Conservation (phyloP, 2,329 filamentous ascomycete genomes). For the Penicillium paneum region DNA sequence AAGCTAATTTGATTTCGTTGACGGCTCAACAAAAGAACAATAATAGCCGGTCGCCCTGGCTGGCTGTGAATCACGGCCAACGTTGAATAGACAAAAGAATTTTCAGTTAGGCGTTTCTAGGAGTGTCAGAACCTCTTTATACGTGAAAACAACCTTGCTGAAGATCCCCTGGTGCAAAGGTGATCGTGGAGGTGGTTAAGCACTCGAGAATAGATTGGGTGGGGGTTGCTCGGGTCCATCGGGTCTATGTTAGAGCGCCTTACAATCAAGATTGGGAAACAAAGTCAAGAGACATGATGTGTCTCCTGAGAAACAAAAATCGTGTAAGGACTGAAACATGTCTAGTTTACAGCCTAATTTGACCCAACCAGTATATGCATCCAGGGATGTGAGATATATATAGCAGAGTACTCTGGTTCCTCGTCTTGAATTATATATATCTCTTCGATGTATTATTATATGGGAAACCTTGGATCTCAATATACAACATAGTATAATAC, state of each 20-base stretch:
- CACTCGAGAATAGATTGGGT: not conserved
- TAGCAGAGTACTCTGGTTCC: too few species aligned
- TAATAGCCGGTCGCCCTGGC: too few species aligned
- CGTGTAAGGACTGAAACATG: not conserved
- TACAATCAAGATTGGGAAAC: not conserved
- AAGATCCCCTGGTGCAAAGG: not conserved
- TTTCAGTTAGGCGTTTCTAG: too few species aligned
- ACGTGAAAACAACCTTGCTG: not conserved
- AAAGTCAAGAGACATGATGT: not conserved
- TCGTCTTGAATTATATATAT: too few species aligned
- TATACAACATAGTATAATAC: not conserved
- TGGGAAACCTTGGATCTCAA: not conserved
- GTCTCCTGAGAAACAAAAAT: not conserved
- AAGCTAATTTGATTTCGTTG: too few species aligned
- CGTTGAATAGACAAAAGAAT: too few species aligned
- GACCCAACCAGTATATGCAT: not conserved
- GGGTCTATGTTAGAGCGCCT: not conserved
- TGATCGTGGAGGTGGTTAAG: not conserved
- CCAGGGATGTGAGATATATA: not conserved
- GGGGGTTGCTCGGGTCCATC: not conserved
- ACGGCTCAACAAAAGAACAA: too few species aligned
- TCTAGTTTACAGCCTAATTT: not conserved
- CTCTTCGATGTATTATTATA: too few species aligned
- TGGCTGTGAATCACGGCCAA: too few species aligned
- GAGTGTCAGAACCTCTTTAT: not conserved